These are phyloP conservation scores for Henningerozyma blattae DNA, from an alignment of 805 yeast species.

Conservation along the genomic window DNA sequence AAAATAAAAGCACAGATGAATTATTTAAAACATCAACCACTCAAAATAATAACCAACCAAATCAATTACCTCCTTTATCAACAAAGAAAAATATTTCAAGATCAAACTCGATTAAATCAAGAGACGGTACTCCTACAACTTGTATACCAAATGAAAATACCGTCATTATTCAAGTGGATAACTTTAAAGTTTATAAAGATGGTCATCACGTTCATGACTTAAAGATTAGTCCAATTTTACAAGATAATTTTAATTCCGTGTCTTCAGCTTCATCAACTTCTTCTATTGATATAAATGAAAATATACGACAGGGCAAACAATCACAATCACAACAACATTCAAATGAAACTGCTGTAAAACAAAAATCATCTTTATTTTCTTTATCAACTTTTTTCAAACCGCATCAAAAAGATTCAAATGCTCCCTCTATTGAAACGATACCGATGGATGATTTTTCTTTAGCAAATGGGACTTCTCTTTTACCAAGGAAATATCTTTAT, in stretches of 20 bases:
- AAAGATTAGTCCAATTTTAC: conserved; percentile 12
- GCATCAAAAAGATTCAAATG: conserved; percentile 5
- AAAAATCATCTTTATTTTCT: conserved; percentile 10
- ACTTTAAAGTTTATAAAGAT: conserved; percentile 17
- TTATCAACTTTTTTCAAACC: conserved; percentile 14
- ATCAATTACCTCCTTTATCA: not conserved
- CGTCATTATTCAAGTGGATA: conserved; percentile 14
- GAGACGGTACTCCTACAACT: not conserved
- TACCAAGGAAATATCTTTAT: not conserved
- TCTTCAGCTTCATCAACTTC: not conserved
- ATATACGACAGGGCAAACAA: not conserved
- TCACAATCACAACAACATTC: not conserved
- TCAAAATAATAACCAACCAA: too few species aligned
- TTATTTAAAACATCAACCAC: too few species aligned
- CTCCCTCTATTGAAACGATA: not conserved
- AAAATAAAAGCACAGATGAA: not conserved
- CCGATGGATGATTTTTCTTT: not conserved
- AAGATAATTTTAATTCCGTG: conserved; percentile 1
- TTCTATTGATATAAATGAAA: not conserved
- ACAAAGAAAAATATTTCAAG: not conserved
- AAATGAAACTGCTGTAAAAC: not conserved
- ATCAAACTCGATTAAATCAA: not conserved
- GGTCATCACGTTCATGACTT: conserved; percentile 22
- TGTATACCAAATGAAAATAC: conserved; percentile 5
- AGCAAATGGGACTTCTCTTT: not conserved